These are phyloP conservation scores for Stemphylium vesicarium DNA, from an alignment of 2,329 filamentous ascomycete genomes.

Conservation along the genomic window DNA sequence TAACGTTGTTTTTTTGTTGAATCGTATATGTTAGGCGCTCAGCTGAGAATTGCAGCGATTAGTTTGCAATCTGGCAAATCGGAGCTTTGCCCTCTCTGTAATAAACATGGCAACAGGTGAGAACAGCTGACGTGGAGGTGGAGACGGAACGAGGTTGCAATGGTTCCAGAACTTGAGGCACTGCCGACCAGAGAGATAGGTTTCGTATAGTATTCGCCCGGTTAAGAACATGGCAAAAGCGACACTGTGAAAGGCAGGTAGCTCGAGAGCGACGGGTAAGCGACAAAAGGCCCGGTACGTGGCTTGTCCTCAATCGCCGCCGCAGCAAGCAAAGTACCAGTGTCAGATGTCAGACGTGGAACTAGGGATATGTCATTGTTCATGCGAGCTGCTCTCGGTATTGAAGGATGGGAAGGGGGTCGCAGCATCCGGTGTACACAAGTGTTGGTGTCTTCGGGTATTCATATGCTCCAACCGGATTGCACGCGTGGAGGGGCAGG, in stretches of 20 bases:
- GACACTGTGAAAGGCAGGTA: constrained; percentile 9
- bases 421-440: constrained; percentile 11
- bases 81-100: constrained; percentile 7
- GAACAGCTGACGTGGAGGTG: constrained; percentile 30
- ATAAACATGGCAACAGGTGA: constrained; percentile 11
- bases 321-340: constrained; percentile 17
- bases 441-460: constrained; percentile 13
- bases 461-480: constrained; percentile 25
- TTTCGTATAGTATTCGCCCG: constrained; percentile 27
- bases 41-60: constrained; percentile 9
- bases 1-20: constrained; percentile 7
- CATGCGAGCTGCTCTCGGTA: background rate
- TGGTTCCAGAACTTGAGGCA: constrained; percentile 27
- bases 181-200: constrained; percentile 18
- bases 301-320: constrained; percentile 36
- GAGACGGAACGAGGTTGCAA: constrained; percentile 17
- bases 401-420: background rate
- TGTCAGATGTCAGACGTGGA: constrained; percentile 8
- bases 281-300: constrained; percentile 26
- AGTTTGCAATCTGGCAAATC: constrained; percentile 6
- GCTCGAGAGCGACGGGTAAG: constrained; percentile 1
- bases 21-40: constrained; percentile 2
- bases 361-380: constrained; percentile 14
- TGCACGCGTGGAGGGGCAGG: constrained; percentile 5
- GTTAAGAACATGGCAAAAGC: constrained; percentile 2